These are phyloP conservation scores for Plicaturopsis crispa DNA, from an alignment of 768 basidiomycete genomes.

Conservation along the genomic window DNA sequence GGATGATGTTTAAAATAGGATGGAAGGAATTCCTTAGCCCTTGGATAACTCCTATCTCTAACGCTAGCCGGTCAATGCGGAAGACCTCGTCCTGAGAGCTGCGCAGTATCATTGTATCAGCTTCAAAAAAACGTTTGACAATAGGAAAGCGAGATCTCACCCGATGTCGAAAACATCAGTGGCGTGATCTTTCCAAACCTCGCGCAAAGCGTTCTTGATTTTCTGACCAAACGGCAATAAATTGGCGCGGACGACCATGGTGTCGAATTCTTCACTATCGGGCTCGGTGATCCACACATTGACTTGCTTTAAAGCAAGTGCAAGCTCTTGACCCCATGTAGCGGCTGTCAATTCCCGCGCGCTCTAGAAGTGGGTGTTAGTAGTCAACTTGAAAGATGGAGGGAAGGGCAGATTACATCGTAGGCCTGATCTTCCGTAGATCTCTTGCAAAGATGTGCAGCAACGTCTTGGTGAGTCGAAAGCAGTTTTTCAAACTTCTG, in stretches of 20 bases:
- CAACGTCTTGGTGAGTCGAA: constrained; percentile 56
- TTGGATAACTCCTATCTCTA: constrained; percentile 73
- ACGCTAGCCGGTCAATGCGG: constrained; percentile 62
- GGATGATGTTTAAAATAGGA: constrained; percentile 72
- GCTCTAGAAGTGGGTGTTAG: constrained; percentile 40
- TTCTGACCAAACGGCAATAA: constrained; percentile 43
- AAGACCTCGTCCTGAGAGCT: constrained; percentile 68
- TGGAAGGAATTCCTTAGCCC: constrained; percentile 75
- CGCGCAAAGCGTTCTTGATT: constrained; percentile 56
- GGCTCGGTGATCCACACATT: constrained; percentile 41
- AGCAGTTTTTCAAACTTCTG: constrained; percentile 52
- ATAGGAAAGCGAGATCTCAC: constrained; percentile 31
- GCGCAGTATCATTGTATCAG: neutral
- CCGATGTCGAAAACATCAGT: constrained; percentile 78
- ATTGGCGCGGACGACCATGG: constrained; percentile 14
- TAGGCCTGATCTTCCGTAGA: constrained; percentile 77
- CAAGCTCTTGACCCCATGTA: constrained; percentile 77
- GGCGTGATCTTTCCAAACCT: constrained; percentile 64
- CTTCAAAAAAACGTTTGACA: neutral
- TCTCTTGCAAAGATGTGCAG: constrained; percentile 58
- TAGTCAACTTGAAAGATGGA: neutral
- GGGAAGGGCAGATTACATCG: constrained; percentile 41
- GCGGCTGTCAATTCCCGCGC: constrained; percentile 77
- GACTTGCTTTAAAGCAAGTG: constrained; percentile 55
- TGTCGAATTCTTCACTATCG: constrained; percentile 18